Evolutionary conservation across 495 filamentous ascomycete genomes (phyloP), one percentile per base, ranked within the genome.

Genomic region (Podospora pseudopauciseta): DNA sequence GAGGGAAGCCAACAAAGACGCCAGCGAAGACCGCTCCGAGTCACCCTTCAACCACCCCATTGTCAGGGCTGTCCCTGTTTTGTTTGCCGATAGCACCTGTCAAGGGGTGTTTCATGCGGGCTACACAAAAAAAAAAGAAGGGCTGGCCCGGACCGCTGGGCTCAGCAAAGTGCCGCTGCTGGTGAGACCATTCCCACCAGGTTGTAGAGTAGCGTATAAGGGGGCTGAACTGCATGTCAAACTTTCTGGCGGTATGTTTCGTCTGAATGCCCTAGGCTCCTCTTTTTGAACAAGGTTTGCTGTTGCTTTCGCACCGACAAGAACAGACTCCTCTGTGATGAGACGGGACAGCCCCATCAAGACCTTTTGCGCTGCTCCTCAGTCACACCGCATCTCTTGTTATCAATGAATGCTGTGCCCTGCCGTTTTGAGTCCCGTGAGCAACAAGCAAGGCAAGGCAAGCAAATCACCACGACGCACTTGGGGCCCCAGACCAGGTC

Each of bases 311-410:
- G 55, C 55, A 58, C n/a, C 23, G 55, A 58, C 55, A 58, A 20
- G 11, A 58, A 26, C 55, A 58, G 55, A 58, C 55, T 58, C 55
- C 55, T 58, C 55, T 26, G 55, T 58, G 55, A 58, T 58, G 55
- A 58, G 55, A 26, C 23, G 55, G 55, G 23, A 23, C 23, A 23
- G 54, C 4, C n/a, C 55, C 23, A n/a, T 58, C 55, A 58, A 58
- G 55, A 19, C 55, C 4, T 58, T 58, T 26, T 32, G 4, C 3
- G 20, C 23, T 26, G 39, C 55, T 58, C 23, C 55, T 60, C 58
- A 28, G 68, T 70, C 68, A 70, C 68, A 70, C 68, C 68, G 68
- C 68, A 69, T 64, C 27, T 67, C 64, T 63, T 49, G n/a, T 26
- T 58, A 26, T 27, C n/a, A 28, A 16, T 57, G 7, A 28, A 16